Conservation (phyloP, 2,329 filamentous ascomycete genomes). For the Hypoxylon sp. region DNA sequence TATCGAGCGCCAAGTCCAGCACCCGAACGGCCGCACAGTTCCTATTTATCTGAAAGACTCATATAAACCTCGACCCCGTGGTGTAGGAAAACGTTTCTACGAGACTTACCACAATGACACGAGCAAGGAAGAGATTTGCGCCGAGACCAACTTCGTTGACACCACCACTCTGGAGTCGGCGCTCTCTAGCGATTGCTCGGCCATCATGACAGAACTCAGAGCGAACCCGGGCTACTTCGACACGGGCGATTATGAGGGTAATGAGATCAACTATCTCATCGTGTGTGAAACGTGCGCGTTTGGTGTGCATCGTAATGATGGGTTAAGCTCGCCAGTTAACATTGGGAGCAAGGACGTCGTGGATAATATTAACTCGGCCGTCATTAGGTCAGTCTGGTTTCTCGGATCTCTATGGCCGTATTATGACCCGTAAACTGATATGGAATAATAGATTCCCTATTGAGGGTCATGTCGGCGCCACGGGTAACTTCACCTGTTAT, state of each 20-base stretch:
- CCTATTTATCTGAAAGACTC: slow-evolving; percentile 28
- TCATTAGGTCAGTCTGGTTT: slow-evolving; percentile 21
- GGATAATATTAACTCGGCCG: slow-evolving; percentile 33
- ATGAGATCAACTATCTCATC: slow-evolving; percentile 25
- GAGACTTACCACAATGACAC: slow-evolving; percentile 33
- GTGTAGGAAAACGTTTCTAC: slow-evolving; percentile 32
- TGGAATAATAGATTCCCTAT: slow-evolving; percentile 23
- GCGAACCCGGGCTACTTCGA: slow-evolving; percentile 33
- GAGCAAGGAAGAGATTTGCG: slow-evolving; percentile 32
- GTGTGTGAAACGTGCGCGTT: slow-evolving; percentile 38
- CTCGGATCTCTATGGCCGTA: neutral
- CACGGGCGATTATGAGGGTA: slow-evolving; percentile 25
- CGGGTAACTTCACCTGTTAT: slow-evolving; percentile 36
- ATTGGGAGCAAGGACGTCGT: slow-evolving; percentile 40
- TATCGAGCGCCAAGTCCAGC: slow-evolving; percentile 15
- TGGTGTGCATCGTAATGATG: slow-evolving; percentile 36
- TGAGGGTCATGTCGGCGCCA: slow-evolving; percentile 33
- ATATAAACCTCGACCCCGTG: slow-evolving; percentile 5
- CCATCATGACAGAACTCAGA: slow-evolving; percentile 25
- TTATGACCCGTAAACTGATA: neutral
- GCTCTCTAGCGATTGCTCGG: slow-evolving; percentile 29
- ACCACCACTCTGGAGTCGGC: slow-evolving; percentile 30
- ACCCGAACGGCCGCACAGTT: slow-evolving; percentile 23
- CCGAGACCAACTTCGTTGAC: slow-evolving; percentile 38
- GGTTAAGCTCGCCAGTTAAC: slow-evolving; percentile 22